phyloP scores from a whole-genome alignment of 148 eudicot genomes.

The Fagopyrum tataricum region DNA sequence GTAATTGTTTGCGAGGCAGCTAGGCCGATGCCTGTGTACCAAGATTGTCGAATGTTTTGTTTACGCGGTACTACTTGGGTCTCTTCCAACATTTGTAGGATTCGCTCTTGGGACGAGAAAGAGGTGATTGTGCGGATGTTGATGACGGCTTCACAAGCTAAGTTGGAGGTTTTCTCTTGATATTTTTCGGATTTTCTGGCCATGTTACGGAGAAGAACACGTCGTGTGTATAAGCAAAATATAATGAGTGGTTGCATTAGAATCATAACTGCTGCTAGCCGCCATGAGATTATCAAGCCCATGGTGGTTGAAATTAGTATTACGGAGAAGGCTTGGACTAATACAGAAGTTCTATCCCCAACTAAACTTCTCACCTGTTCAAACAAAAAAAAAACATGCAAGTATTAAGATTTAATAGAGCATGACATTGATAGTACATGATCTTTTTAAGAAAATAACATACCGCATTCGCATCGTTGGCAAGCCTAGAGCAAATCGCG shows the following conservation, averaged over 20 bases:
- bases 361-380: background rate
- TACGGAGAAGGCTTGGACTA: background rate
- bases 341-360: background rate
- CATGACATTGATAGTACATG: background rate
- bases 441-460: background rate
- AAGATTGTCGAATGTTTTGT: background rate
- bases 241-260: slow-evolving; percentile 24
- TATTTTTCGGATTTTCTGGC: slow-evolving; percentile 11
- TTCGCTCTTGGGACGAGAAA: background rate
- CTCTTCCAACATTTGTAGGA: background rate
- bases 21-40: slow-evolving; percentile 16
- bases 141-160: background rate
- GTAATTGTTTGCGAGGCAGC: slow-evolving; percentile 21
- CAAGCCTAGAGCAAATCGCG: slow-evolving; percentile 48
- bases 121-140: background rate
- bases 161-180: background rate
- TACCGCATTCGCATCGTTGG: slow-evolving; percentile 45
- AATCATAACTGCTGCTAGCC: slow-evolving; percentile 26
- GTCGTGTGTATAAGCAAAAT: slow-evolving; percentile 20
- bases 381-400: background rate
- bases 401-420: background rate
- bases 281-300: slow-evolving; percentile 25
- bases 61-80: background rate
- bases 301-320: background rate
- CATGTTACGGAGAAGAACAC: slow-evolving; percentile 24